phyloP scores from a whole-genome alignment of 345 rosid genomes.

The Chamaenerion angustifolium region DNA sequence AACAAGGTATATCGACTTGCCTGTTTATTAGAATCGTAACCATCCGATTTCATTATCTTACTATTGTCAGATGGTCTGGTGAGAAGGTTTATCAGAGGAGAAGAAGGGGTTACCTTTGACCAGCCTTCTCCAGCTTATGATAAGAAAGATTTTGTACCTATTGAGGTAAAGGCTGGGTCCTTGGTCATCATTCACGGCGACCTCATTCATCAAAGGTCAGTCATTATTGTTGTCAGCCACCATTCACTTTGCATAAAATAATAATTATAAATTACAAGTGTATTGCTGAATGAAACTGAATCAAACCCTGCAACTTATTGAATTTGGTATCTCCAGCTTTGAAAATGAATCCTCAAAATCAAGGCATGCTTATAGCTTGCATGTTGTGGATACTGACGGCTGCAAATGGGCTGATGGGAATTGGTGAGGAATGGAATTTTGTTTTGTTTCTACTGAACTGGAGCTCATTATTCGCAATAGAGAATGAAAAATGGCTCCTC shows the following conservation, averaged over 20 bases:
- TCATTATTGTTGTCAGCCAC: slow-evolving; percentile 4
- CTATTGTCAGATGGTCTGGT: slow-evolving; percentile 63
- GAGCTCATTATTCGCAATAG: background rate
- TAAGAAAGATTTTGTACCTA: slow-evolving; percentile 65
- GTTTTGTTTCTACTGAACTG: background rate
- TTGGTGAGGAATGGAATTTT: slow-evolving; percentile 34
- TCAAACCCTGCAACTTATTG: slow-evolving; percentile 4
- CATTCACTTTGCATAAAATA: background rate
- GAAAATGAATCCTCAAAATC: slow-evolving; percentile 69
- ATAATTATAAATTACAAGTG: background rate
- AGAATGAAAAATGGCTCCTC: background rate
- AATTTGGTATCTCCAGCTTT: slow-evolving; percentile 30
- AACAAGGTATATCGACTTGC: too few species aligned
- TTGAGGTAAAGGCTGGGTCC: slow-evolving; percentile 92
- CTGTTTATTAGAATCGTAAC: too few species aligned
- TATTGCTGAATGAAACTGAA: background rate
- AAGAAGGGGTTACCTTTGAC: slow-evolving; percentile 68
- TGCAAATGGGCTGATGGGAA: slow-evolving; percentile 82
- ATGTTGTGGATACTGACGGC: slow-evolving; percentile 79
- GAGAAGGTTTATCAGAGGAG: slow-evolving; percentile 71
- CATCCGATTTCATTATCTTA: background rate
- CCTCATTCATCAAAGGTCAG: slow-evolving; percentile 84
- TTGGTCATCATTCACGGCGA: slow-evolving; percentile 81
- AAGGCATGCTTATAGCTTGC: slow-evolving; percentile 93
- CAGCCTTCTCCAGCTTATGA: slow-evolving; percentile 60